Conservation (phyloP, 805 yeast species). For the Wickerhamomyces strasburgensis region DNA sequence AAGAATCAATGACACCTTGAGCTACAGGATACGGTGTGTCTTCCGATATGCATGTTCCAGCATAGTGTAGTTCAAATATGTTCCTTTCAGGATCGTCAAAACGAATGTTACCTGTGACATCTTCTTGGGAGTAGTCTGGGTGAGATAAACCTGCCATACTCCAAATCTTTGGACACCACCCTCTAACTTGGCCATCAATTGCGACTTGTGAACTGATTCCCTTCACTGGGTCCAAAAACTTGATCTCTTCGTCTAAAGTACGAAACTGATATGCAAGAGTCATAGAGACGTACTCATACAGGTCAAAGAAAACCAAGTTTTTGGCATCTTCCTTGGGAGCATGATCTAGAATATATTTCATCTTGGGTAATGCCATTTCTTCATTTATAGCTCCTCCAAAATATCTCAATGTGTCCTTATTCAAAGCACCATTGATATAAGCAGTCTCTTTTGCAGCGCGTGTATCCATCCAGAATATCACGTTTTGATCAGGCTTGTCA, state of each 20-base stretch:
- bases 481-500: constrained; percentile 29
- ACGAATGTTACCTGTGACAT: constrained; percentile 5
- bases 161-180: constrained; percentile 38
- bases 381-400: constrained; percentile 46
- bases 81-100: constrained; percentile 15
- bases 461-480: constrained; percentile 59
- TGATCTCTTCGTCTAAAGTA: no score
- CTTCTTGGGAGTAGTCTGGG: no score
- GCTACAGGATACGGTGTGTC: constrained; percentile 17
- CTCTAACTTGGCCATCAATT: constrained; percentile 54
- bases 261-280: constrained; percentile 8
- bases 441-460: constrained; percentile 35
- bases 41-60: constrained; percentile 28
- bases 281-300: constrained; percentile 41
- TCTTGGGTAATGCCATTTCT: constrained; percentile 56
- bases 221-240: constrained; percentile 1
- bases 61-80: not conserved
- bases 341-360: constrained; percentile 33
- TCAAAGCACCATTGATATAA: constrained; percentile 11
- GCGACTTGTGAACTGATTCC: constrained; percentile 29
- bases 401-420: constrained; percentile 18
- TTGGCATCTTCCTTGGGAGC: constrained; percentile 17
- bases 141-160: constrained; percentile 18
- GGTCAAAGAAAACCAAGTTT: constrained; percentile 39
- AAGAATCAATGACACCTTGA: constrained; percentile 57